Evolutionary conservation across 228 moss, liverwort and hornwort species (phyloP).

Genomic region (Sphagnum fallax): DNA sequence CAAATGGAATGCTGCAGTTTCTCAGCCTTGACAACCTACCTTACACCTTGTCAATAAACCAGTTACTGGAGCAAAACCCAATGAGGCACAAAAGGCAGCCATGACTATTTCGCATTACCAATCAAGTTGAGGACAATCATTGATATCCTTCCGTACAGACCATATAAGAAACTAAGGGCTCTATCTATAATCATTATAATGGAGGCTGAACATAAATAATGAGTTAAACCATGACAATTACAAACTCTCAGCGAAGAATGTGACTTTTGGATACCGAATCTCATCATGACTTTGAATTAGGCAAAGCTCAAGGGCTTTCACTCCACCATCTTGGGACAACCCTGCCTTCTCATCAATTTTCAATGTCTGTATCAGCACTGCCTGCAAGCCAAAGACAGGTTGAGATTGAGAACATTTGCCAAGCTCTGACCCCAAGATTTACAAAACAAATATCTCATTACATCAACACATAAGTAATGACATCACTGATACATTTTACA

Average conservation of each 20-base stretch:
- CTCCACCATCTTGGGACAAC: conserved; percentile 16
- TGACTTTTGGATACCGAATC: conserved; percentile 51
- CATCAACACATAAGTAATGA: not conserved
- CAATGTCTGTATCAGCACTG: conserved; percentile 66
- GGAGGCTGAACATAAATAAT: too few species aligned
- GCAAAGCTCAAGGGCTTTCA: conserved; percentile 64
- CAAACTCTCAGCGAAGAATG: conserved; percentile 36
- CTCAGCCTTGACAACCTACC: too few species aligned
- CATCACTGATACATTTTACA: not conserved
- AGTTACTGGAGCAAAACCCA: too few species aligned
- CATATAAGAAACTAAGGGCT: too few species aligned
- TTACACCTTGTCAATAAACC: too few species aligned
- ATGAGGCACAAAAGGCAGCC: too few species aligned
- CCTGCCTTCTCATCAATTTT: conserved; percentile 33
- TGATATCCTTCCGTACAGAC: too few species aligned
- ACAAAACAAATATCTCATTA: not conserved
- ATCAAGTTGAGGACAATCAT: too few species aligned
- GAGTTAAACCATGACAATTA: conserved; percentile 10
- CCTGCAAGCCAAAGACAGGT: conserved; percentile 31
- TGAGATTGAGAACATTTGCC: not conserved
- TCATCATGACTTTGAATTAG: conserved; percentile 72
- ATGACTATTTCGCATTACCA: too few species aligned
- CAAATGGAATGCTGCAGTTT: too few species aligned
- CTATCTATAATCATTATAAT: too few species aligned
- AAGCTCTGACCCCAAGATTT: not conserved